Base-by-base conservation (phyloP, 345 rosid species). In the Ailanthus altissimus region DNA sequence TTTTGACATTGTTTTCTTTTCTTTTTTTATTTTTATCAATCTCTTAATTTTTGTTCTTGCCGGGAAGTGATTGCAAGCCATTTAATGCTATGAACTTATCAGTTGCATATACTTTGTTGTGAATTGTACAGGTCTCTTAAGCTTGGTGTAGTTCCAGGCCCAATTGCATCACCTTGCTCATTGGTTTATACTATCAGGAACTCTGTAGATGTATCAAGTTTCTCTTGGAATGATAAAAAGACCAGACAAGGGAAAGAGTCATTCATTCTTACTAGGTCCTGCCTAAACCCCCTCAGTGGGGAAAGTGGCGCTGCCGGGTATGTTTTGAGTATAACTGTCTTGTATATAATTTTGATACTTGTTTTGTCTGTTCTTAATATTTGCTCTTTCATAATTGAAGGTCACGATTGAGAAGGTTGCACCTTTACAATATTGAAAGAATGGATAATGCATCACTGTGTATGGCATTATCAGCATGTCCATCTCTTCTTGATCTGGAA, bases 131-230 rank as follows among this genome's bases (percentile, higher is more conserved):
- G 97, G 83, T 91, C 96, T 58, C 87, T 94, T 79, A 91, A 89
- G 83, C 92, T 94, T 77, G 97, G 97, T n/a, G 49, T 91, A 78
- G 91, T 92, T 80, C 88, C 90, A 25, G 88, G 93, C 43, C 87
- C 94, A 38, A 75, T 83, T 36, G 57, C 79, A 32, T 83, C 85
- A 43, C 84, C 81, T 78, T 84, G 87, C 62, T 83, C 88, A 5
- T 74, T 86, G 76, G 95, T 86, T 64, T 86, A 81, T 77, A 82
- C 87, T 40, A 85, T 88, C 77, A 84, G 88, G 84, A 89, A 85
- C 65, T 86, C 92, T 13, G 83, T 86, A 66, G 92, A 90, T 66
- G 90, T 82, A 42, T 83, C 94, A 58, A 87, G 77, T 79, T 86
- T 89, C 76, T 89, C 94, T 25, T 89, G 94, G 94, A 89, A 87